Evolutionary conservation across 148 eudicot genomes (phyloP).

Genomic region (Silene conica): DNA sequence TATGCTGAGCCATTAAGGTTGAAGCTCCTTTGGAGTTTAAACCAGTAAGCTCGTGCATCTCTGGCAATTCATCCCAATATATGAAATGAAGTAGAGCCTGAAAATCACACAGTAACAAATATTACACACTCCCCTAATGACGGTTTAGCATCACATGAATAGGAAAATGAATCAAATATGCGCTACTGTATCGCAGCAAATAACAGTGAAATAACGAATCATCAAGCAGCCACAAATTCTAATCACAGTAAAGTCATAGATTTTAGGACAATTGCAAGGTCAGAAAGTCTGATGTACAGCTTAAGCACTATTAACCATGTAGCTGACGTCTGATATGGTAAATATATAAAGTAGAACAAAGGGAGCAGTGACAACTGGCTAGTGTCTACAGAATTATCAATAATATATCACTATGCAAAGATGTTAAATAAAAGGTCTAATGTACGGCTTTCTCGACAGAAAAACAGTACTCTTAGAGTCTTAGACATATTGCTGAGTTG

Average conservation of each 20-base stretch:
- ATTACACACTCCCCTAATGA: background rate
- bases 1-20: constrained; percentile 85
- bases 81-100: constrained; percentile 88
- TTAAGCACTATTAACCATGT: too few relatives aligned
- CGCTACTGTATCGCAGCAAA: background rate
- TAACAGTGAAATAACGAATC: background rate
- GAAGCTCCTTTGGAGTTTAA: constrained; percentile 68
- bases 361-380: too few relatives aligned
- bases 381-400: too few relatives aligned
- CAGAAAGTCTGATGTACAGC: too few relatives aligned
- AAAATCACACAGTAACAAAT: constrained; percentile 22
- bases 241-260: background rate
- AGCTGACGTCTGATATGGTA: too few relatives aligned
- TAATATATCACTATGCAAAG: too few relatives aligned
- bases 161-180: constrained; percentile 3
- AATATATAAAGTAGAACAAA: too few relatives aligned
- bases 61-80: constrained; percentile 84
- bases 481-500: too few relatives aligned
- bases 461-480: too few relatives aligned
- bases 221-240: constrained; percentile 1
- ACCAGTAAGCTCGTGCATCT: constrained; percentile 75
- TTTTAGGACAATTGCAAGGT: too few relatives aligned
- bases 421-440: too few relatives aligned
- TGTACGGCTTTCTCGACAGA: too few relatives aligned
- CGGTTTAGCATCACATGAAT: constrained; percentile 1